Evolutionary conservation across 2,329 filamentous ascomycete genomes (phyloP).

Genomic region (Fusarium transvaalense): DNA sequence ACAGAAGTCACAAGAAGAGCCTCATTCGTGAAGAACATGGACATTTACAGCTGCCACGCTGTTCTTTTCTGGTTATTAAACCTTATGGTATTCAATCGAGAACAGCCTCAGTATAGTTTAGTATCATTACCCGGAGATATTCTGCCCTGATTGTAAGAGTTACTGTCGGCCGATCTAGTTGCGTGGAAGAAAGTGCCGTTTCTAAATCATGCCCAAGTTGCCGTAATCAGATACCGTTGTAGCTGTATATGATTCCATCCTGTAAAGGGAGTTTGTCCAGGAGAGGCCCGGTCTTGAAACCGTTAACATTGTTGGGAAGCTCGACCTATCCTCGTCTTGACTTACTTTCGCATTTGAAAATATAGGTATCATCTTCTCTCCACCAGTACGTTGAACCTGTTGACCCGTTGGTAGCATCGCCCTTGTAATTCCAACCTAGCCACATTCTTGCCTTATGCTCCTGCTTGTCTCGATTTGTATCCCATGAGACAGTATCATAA

Average conservation of each 20-base stretch:
- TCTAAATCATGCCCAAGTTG: slow-evolving; percentile 21
- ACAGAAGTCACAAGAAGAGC: slow-evolving; percentile 1
- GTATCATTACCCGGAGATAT: no score
- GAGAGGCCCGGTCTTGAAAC: not conserved
- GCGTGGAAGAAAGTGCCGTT: slow-evolving; percentile 17
- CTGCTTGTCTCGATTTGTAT: slow-evolving; percentile 22
- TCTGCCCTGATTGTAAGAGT: not conserved
- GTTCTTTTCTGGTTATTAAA: not conserved
- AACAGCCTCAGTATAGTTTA: no score
- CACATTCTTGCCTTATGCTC: slow-evolving; percentile 18
- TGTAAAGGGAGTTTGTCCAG: slow-evolving; percentile 12
- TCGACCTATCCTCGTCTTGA: slow-evolving; percentile 37
- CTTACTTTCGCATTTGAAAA: slow-evolving; percentile 15
- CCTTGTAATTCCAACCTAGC: not conserved
- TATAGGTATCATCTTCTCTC: not conserved
- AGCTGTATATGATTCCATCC: not conserved
- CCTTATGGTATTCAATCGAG: no score
- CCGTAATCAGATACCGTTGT: slow-evolving; percentile 30
- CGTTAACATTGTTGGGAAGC: slow-evolving; percentile 22
- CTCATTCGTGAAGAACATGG: slow-evolving; percentile 37
- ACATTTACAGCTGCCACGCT: slow-evolving; percentile 10
- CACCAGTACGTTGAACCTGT: not conserved
- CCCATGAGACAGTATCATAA: slow-evolving; percentile 7
- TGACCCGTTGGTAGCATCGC: not conserved
- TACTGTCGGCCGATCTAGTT: not conserved